These are phyloP conservation scores for Lactifluus echinatus DNA, from an alignment of 768 basidiomycete genomes.

Conservation along the genomic window DNA sequence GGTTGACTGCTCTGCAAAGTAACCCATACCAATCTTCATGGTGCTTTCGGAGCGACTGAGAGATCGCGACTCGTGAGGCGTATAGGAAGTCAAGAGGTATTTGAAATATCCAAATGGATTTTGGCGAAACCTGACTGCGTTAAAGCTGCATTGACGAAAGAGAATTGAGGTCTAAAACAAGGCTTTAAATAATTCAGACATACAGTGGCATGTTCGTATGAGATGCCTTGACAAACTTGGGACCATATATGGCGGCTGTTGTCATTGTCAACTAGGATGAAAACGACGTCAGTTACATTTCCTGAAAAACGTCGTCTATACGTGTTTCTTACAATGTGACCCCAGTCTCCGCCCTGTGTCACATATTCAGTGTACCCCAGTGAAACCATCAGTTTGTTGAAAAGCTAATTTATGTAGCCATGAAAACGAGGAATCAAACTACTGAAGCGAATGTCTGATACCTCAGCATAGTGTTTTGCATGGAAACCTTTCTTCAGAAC, in stretches of 20 bases:
- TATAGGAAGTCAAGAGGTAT: constrained; percentile 26
- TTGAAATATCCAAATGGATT: constrained; percentile 27
- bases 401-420: constrained; percentile 1
- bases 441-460: constrained; percentile 15
- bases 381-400: constrained; percentile 21
- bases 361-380: constrained; percentile 30
- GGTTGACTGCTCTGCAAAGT: constrained; percentile 26
- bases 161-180: background rate
- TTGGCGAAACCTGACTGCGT: background rate
- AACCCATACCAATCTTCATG: constrained; percentile 25
- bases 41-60: constrained; percentile 22
- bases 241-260: constrained; percentile 24
- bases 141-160: background rate
- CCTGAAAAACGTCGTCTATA: background rate
- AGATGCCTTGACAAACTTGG: constrained; percentile 28
- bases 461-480: constrained; percentile 47
- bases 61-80: constrained; percentile 24
- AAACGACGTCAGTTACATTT: background rate
- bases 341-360: constrained; percentile 44
- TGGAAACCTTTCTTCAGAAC: constrained; percentile 45
- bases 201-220: constrained; percentile 29
- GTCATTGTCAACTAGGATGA: constrained; percentile 23
- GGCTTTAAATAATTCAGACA: background rate
- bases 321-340: constrained; percentile 26
- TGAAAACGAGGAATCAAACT: background rate